These are phyloP conservation scores for Ochetophila trinervis DNA, from an alignment of 306 rosid species.

Conservation along the genomic window DNA sequence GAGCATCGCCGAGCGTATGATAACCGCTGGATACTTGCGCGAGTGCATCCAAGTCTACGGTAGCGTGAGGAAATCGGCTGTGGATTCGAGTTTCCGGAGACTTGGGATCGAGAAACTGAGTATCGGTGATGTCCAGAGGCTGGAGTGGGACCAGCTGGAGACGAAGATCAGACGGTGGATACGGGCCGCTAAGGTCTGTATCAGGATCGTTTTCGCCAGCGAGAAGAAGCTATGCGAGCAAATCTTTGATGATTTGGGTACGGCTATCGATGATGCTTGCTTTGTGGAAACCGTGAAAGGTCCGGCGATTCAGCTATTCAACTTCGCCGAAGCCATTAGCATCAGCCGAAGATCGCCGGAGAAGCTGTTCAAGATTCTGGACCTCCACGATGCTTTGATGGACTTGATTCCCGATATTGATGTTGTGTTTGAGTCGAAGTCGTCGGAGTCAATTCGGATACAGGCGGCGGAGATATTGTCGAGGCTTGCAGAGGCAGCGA, in stretches of 20 bases:
- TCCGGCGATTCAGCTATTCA: slow-evolving; percentile 88
- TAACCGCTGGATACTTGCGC: slow-evolving; percentile 71
- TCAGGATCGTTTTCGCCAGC: slow-evolving; percentile 72
- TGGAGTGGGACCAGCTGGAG: slow-evolving; percentile 86
- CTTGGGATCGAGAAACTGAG: slow-evolving; percentile 83
- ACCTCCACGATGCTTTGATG: slow-evolving; percentile 81
- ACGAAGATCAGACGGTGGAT: slow-evolving; percentile 93
- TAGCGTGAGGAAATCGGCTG: slow-evolving; percentile 72
- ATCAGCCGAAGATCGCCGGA: slow-evolving; percentile 90
- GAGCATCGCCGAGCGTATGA: slow-evolving; percentile 85
- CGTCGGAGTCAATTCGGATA: slow-evolving; percentile 72
- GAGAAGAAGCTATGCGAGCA: slow-evolving; percentile 91
- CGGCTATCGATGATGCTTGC: slow-evolving; percentile 82
- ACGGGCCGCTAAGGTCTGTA: slow-evolving; percentile 72
- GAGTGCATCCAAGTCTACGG: slow-evolving; percentile 97
- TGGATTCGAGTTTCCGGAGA: slow-evolving; percentile 67
- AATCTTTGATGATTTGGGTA: slow-evolving; percentile 74
- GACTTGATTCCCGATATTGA: slow-evolving; percentile 89
- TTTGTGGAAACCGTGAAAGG: slow-evolving; percentile 94
- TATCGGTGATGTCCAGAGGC: slow-evolving; percentile 90
- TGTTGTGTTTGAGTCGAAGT: slow-evolving; percentile 77
- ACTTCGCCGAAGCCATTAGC: slow-evolving; percentile 89
- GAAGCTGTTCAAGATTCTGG: slow-evolving; percentile 87
- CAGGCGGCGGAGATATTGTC: slow-evolving; percentile 94
- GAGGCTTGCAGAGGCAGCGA: slow-evolving; percentile 86